phyloP scores from a whole-genome alignment of 805 yeast genomes.

The Cyberlindnera euphorbiiphila region DNA sequence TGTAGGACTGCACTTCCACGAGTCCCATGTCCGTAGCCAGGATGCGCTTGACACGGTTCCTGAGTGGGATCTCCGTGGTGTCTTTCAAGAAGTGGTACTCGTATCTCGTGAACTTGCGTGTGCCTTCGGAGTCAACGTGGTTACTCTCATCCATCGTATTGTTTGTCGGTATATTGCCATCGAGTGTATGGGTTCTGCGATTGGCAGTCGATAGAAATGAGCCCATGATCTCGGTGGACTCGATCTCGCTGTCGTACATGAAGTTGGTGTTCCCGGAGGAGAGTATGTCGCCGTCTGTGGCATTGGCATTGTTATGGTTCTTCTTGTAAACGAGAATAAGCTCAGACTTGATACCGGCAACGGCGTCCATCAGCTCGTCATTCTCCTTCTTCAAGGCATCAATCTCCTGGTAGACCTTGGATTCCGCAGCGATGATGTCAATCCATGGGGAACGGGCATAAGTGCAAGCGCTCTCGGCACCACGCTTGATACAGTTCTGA shows the following conservation, averaged over 20 bases:
- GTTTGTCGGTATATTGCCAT: background rate
- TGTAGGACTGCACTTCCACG: constrained; percentile 9
- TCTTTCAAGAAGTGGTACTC: constrained; percentile 21
- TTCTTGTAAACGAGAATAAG: constrained; percentile 14
- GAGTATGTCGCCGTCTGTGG: constrained; percentile 12
- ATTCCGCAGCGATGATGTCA: constrained; percentile 20
- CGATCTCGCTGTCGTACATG: constrained; percentile 8
- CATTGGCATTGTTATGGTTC: constrained; percentile 12
- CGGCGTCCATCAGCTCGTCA: constrained; percentile 17
- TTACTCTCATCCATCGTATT: background rate
- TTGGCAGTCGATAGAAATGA: constrained; percentile 3
- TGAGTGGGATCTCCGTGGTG: constrained; percentile 17
- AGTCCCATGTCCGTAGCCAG: constrained; percentile 7
- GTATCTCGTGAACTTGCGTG: constrained; percentile 7
- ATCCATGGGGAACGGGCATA: constrained; percentile 24
- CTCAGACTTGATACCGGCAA: constrained; percentile 15
- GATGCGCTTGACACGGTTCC: constrained; percentile 13
- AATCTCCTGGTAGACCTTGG: constrained; percentile 22
- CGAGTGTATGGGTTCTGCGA: background rate
- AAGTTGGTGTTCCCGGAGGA: constrained; percentile 6
- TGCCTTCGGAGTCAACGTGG: background rate
- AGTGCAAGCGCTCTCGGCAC: constrained; percentile 12
- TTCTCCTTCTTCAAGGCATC: constrained; percentile 20
- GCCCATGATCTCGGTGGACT: constrained; percentile 4
- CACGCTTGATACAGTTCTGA: constrained; percentile 18